Evolutionary conservation across 345 rosid species (phyloP), one percentile per base, ranked within the genome.

Genomic region (Limnanthes douglasii): DNA sequence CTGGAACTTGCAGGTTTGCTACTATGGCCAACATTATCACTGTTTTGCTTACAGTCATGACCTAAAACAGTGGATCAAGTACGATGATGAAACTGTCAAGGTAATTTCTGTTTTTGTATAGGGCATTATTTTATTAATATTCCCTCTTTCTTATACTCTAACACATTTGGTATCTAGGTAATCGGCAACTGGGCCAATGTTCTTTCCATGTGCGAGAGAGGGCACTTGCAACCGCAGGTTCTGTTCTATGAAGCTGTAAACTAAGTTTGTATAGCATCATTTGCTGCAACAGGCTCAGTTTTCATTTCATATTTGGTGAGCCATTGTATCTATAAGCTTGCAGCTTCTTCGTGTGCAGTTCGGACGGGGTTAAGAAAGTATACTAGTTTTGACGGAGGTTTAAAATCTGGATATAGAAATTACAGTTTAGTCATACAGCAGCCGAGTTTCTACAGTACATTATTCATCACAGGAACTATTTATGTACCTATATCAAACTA

Each of bases 211-310:
- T 90, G 93, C 20, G 74, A 73, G 46, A 78, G 56, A 56, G 99
- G 99, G 57, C 99, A 58, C 56, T 61, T 84, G 70, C 99, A 90
- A 43, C 95, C 98, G 27, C 98, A 90, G 69, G 94, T 84, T 61
- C 79, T 90, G 28, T 70, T 90, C 67, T 90, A 66, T 31, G 94
- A 79, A n/a, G n/a, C n/a, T n/a, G n/a, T n/a, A n/a, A n/a, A n/a
- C n/a, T n/a, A n/a, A n/a, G n/a, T n/a, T n/a, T n/a, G n/a, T n/a
- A n/a, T n/a, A n/a, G n/a, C n/a, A n/a, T n/a, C n/a, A n/a, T n/a
- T n/a, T n/a, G n/a, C n/a, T n/a, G n/a, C n/a, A n/a, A n/a, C n/a
- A n/a, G n/a, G n/a, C n/a, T n/a, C n/a, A n/a, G n/a, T n/a, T n/a
- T n/a, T n/a, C n/a, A n/a, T n/a, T n/a, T n/a, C n/a, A n/a, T n/a